phyloP scores from a whole-genome alignment of 495 filamentous ascomycete species.

The Penicillium cosmopolitanum region DNA sequence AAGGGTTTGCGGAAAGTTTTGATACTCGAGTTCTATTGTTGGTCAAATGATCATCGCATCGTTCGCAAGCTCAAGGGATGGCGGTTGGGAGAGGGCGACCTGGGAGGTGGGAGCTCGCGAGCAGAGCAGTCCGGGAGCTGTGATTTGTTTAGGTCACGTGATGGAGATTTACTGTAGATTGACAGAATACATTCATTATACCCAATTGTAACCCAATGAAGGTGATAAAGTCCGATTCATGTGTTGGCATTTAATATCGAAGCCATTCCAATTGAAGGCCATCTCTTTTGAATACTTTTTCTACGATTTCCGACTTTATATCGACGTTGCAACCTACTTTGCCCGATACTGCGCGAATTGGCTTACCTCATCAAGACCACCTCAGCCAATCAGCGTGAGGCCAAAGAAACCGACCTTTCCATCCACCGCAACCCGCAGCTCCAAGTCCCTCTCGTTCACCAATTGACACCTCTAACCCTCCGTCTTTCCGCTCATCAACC shows the following conservation, averaged over 20 bases:
- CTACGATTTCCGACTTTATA: not conserved
- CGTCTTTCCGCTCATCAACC: conserved; percentile 23
- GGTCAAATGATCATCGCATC: conserved; percentile 18
- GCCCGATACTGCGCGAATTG: not conserved
- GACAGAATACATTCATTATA: not conserved
- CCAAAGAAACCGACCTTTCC: conserved; percentile 40
- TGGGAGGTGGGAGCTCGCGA: conserved; percentile 30
- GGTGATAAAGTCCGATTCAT: not conserved
- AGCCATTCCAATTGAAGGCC: not conserved
- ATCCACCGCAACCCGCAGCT: conserved; percentile 37
- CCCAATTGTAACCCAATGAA: not conserved
- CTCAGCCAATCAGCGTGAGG: conserved; percentile 33
- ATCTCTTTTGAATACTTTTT: not conserved
- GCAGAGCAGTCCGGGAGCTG: conserved; percentile 31
- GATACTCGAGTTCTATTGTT: not conserved
- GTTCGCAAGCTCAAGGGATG: conserved; percentile 8
- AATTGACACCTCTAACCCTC: conserved; percentile 26
- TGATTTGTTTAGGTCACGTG: conserved; percentile 39
- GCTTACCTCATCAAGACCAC: conserved; percentile 24
- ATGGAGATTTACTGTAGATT: conserved; percentile 3
- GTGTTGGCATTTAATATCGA: not conserved
- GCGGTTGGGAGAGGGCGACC: conserved; percentile 20
- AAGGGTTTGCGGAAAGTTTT: not conserved
- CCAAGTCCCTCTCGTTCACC: conserved; percentile 23
- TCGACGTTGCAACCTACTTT: not conserved